Conservation (phyloP, 345 rosid genomes). For the Arabis hirsuta region DNA sequence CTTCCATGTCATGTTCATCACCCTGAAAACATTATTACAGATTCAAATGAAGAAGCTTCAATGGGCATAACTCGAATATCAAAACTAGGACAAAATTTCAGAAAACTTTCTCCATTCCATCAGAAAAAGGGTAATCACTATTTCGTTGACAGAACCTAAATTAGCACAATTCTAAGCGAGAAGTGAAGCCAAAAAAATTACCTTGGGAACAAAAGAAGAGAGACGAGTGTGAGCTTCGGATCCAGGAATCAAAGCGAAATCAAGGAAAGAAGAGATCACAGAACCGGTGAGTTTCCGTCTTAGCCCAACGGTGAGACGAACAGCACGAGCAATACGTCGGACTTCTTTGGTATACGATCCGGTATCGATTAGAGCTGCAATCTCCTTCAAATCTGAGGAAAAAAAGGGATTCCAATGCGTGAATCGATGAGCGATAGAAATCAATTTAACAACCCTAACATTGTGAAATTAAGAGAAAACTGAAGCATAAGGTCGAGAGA, state of each 20-base stretch:
- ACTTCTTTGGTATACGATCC: conserved; percentile 74
- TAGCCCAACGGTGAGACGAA: conserved; percentile 65
- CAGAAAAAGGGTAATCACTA: not conserved
- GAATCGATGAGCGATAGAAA: not conserved
- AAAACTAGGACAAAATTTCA: no score
- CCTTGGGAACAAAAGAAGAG: conserved; percentile 65
- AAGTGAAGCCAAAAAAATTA: conserved; percentile 7
- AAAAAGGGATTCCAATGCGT: not conserved
- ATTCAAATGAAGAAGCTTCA: not conserved
- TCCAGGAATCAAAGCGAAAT: conserved; percentile 61
- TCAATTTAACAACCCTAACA: conserved; percentile 27
- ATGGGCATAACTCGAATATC: not conserved
- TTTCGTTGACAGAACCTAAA: not conserved
- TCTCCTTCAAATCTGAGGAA: conserved; percentile 71
- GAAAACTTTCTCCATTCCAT: not conserved
- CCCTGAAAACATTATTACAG: conserved; percentile 45
- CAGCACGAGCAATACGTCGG: conserved; percentile 71
- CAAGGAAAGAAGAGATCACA: conserved; percentile 61
- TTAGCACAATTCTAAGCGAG: no score
- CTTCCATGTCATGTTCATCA: conserved; percentile 89
- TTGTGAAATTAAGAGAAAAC: not conserved
- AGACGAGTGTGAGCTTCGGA: conserved; percentile 66
- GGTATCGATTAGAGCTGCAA: conserved; percentile 66
- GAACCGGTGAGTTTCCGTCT: conserved; percentile 63
- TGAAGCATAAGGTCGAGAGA: not conserved